These are phyloP conservation scores for Grosmannia huntii DNA, from an alignment of 2,329 filamentous ascomycete genomes.

Conservation along the genomic window DNA sequence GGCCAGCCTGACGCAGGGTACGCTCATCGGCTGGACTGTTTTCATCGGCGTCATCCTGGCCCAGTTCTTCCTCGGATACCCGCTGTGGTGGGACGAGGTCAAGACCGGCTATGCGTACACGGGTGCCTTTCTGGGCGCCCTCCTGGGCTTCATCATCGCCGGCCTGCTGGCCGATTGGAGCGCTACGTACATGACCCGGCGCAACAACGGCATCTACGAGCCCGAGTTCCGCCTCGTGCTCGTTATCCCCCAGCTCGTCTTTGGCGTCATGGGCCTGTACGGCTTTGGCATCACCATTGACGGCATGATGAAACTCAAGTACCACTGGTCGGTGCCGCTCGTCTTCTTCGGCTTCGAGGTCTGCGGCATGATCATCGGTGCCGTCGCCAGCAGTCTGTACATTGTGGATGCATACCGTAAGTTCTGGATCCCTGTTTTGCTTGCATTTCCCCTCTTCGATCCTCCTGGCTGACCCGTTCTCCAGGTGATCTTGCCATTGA, in stretches of 20 bases:
- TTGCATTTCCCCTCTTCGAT: background rate
- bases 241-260: constrained; percentile 67
- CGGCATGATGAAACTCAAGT: constrained; percentile 40
- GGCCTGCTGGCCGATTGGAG: constrained; percentile 63
- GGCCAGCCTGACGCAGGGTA: constrained; percentile 68
- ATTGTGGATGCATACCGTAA: constrained; percentile 84
- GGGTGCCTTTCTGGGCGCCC: constrained; percentile 71
- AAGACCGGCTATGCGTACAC: constrained; percentile 79
- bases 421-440: constrained; percentile 15
- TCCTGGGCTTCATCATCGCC: constrained; percentile 64
- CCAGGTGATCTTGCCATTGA: constrained; percentile 69
- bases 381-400: constrained; percentile 74
- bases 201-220: constrained; percentile 75
- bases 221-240: constrained; percentile 81
- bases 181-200: constrained; percentile 55
- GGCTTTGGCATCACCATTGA: constrained; percentile 68
- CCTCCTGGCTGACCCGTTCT: background rate
- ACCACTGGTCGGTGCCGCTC: constrained; percentile 61
- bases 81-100: constrained; percentile 70
- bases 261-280: constrained; percentile 67
- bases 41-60: constrained; percentile 77
- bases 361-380: constrained; percentile 82
- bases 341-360: constrained; percentile 78
- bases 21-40: constrained; percentile 90
- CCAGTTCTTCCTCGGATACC: constrained; percentile 69